Conservation (phyloP, 2,329 filamentous ascomycete genomes). For the Aspergillus niger region DNA sequence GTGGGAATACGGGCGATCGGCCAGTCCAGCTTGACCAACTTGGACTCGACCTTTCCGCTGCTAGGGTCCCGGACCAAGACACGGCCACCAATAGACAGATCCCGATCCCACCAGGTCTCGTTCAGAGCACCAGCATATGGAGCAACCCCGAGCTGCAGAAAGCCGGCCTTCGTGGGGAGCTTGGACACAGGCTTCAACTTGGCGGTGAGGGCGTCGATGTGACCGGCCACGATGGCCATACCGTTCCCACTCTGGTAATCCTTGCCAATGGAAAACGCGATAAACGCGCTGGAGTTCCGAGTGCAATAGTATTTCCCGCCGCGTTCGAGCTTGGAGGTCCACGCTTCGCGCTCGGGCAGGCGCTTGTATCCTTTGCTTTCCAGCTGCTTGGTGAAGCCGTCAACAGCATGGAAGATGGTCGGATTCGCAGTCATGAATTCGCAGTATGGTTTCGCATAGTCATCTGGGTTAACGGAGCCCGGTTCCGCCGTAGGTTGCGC, state of each 20-base stretch:
- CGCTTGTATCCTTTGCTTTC: constrained; percentile 71
- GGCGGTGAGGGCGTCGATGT: constrained; percentile 89
- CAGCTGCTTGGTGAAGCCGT: constrained; percentile 74
- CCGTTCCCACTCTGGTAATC: constrained; percentile 83
- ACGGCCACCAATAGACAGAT: constrained; percentile 84
- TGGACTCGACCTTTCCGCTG: constrained; percentile 74
- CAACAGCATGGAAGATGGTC: constrained; percentile 88
- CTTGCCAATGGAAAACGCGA: constrained; percentile 81
- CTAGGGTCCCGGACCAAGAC: constrained; percentile 76
- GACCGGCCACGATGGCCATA: constrained; percentile 83
- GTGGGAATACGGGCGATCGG: constrained; percentile 91
- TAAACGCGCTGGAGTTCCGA: constrained; percentile 81
- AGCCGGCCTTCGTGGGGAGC: constrained; percentile 81
- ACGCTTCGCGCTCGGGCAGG: constrained; percentile 75
- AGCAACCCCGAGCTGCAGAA: constrained; percentile 84
- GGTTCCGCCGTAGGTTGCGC: constrained; percentile 17
- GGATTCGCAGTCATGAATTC: constrained; percentile 87
- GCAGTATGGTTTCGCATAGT: constrained; percentile 80
- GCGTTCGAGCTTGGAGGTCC: constrained; percentile 69
- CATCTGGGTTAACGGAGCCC: constrained; percentile 48
- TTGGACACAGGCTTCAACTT: constrained; percentile 88
- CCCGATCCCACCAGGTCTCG: constrained; percentile 94
- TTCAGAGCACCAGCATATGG: constrained; percentile 89
- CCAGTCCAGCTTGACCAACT: constrained; percentile 89
- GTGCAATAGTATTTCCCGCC: constrained; percentile 89